phyloP scores from a whole-genome alignment of 257 asterid genomes.

The Pogostemon cablin region DNA sequence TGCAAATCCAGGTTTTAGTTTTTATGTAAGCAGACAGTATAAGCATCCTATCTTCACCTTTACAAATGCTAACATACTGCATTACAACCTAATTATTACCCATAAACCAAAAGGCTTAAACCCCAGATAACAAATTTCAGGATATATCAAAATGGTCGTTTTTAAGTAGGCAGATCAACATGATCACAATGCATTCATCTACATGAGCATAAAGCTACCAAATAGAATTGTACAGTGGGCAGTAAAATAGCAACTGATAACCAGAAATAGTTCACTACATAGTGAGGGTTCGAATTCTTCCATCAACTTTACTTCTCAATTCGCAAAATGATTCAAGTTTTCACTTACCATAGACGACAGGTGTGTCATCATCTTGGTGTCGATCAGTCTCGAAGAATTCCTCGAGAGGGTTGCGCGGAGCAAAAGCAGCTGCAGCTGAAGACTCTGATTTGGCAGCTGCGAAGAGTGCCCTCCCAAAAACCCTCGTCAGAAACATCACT shows the following conservation, averaged over 20 bases:
- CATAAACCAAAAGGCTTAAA: neutral
- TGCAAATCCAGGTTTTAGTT: neutral
- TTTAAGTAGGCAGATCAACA: conserved; percentile 5
- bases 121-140: neutral
- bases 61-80: neutral
- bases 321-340: neutral
- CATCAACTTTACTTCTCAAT: neutral
- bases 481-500: conserved; percentile 53
- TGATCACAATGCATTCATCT: neutral
- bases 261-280: neutral
- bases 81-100: neutral
- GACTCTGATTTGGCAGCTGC: conserved; percentile 74
- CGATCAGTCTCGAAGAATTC: conserved; percentile 78
- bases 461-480: conserved; percentile 70
- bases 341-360: conserved; percentile 72
- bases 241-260: neutral
- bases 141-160: neutral
- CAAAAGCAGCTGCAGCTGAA: conserved; percentile 55
- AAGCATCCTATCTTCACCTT: neutral
- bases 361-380: conserved; percentile 63
- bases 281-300: no score
- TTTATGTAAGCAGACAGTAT: neutral
- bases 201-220: conserved; percentile 1
- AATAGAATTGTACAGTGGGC: neutral
- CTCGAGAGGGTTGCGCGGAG: conserved; percentile 67